Evolutionary conservation across 768 basidiomycete genomes (phyloP).

Genomic region (Trametes cingulata): DNA sequence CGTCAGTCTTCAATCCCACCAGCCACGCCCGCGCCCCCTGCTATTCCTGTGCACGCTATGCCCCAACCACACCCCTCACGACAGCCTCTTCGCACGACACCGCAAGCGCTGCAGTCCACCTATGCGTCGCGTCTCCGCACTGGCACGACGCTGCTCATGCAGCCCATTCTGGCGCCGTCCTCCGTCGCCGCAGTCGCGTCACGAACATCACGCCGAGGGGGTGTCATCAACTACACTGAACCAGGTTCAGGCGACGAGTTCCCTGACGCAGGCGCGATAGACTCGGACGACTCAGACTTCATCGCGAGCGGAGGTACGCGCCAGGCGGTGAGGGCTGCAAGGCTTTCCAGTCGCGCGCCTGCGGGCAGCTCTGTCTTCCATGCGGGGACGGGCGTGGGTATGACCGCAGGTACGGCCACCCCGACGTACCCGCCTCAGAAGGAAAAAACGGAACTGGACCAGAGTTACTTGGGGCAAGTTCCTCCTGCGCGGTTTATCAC

Average conservation of each 20-base stretch:
- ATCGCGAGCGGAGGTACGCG: slow-evolving; percentile 63
- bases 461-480: slow-evolving; percentile 86
- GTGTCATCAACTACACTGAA: slow-evolving; percentile 85
- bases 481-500: slow-evolving; percentile 81
- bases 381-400: slow-evolving; percentile 38
- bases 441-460: slow-evolving; percentile 65
- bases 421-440: slow-evolving; percentile 36
- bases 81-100: slow-evolving; percentile 48
- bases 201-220: slow-evolving; percentile 55
- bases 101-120: slow-evolving; percentile 77
- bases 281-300: slow-evolving; percentile 85
- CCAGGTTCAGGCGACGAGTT: slow-evolving; percentile 82
- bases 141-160: slow-evolving; percentile 86
- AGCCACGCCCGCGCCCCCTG: slow-evolving; percentile 29
- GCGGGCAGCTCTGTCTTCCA: slow-evolving; percentile 54
- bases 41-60: slow-evolving; percentile 24
- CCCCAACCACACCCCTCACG: slow-evolving; percentile 47
- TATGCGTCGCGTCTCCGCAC: slow-evolving; percentile 91
- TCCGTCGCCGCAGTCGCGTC: slow-evolving; percentile 35
- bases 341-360: slow-evolving; percentile 30
- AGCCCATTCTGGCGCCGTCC: slow-evolving; percentile 64
- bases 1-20: slow-evolving; percentile 39
- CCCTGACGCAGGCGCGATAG: slow-evolving; percentile 77
- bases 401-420: slow-evolving; percentile 32
- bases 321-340: slow-evolving; percentile 45